These are phyloP conservation scores for Oryza coarctata DNA, from an alignment of 176 grass and related monocot genomes.

Conservation along the genomic window DNA sequence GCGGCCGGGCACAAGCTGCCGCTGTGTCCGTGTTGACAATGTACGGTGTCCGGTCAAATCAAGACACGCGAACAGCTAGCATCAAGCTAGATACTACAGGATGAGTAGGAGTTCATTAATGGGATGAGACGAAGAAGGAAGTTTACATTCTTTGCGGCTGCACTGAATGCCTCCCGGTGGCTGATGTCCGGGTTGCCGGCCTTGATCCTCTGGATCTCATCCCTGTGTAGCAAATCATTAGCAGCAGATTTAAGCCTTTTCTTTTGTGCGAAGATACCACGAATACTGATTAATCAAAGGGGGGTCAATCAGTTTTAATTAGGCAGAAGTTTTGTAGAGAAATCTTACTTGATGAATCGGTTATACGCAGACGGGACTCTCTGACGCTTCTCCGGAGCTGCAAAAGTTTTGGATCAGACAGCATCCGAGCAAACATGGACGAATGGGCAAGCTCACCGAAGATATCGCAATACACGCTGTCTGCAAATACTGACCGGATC, in stretches of 20 bases:
- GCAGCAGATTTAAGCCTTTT: neutral
- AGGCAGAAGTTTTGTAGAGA: neutral
- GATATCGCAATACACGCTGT: slow-evolving; percentile 13
- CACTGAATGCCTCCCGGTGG: slow-evolving; percentile 98
- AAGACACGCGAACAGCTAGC: slow-evolving; percentile 38
- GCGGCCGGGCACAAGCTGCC: slow-evolving; percentile 37
- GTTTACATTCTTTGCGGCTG: slow-evolving; percentile 97
- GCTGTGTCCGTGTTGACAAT: slow-evolving; percentile 45
- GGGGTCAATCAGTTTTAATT: neutral
- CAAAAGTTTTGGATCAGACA: slow-evolving; percentile 31
- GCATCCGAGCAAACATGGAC: slow-evolving; percentile 20
- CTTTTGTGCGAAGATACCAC: neutral
- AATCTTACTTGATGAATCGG: slow-evolving; percentile 95
- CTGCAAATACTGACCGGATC: slow-evolving; percentile 15
- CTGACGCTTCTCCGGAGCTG: slow-evolving; percentile 99
- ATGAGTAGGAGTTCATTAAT: neutral
- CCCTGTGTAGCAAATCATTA: slow-evolving; percentile 46
- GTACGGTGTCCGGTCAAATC: slow-evolving; percentile 58
- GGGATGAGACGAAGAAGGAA: slow-evolving; percentile 12
- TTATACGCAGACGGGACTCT: slow-evolving; percentile 98
- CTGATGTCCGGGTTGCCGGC: slow-evolving; percentile 97
- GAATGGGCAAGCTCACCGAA: slow-evolving; percentile 42
- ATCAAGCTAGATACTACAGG: neutral
- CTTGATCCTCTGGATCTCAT: slow-evolving; percentile 99
- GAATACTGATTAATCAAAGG: neutral